Evolutionary conservation across 2,329 filamentous ascomycete species (phyloP).

Genomic region (Aspergillus intermedius): DNA sequence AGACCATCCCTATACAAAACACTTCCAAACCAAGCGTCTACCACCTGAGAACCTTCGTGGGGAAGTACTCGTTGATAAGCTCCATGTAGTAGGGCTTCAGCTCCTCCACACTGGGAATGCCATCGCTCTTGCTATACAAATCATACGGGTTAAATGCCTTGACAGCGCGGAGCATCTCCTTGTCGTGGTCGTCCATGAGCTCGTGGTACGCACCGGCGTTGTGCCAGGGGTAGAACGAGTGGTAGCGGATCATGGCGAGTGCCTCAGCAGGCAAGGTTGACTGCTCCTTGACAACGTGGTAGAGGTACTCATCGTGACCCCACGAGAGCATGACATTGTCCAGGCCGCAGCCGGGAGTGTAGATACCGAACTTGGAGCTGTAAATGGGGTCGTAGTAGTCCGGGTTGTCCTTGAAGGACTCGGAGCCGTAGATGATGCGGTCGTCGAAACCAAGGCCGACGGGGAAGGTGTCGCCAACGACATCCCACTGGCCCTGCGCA

Average conservation of each 20-base stretch:
- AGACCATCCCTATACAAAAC: background rate
- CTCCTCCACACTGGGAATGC: constrained; percentile 65
- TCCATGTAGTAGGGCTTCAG: constrained; percentile 74
- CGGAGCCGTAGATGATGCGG: constrained; percentile 72
- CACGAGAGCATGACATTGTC: constrained; percentile 86
- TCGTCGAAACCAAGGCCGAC: constrained; percentile 51
- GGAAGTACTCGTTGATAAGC: constrained; percentile 69
- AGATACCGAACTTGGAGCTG: constrained; percentile 71
- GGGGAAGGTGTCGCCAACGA: constrained; percentile 60
- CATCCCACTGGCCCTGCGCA: constrained; percentile 86
- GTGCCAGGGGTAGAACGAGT: constrained; percentile 92
- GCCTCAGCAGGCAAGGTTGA: constrained; percentile 71
- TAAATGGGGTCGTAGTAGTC: constrained; percentile 67
- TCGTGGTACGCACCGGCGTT: constrained; percentile 69
- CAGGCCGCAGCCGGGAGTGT: constrained; percentile 68
- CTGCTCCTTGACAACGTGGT: constrained; percentile 80
- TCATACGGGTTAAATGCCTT: constrained; percentile 88
- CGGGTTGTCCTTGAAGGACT: constrained; percentile 66
- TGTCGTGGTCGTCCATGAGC: constrained; percentile 78
- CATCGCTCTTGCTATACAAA: constrained; percentile 85
- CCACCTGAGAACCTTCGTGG: constrained; percentile 63
- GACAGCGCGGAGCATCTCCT: constrained; percentile 72
- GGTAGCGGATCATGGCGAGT: constrained; percentile 87
- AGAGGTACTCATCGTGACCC: constrained; percentile 56
- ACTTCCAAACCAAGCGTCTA: constrained; percentile 30